phyloP scores from a whole-genome alignment of 2,329 filamentous ascomycete species.

The Aurifilum marmelostoma region DNA sequence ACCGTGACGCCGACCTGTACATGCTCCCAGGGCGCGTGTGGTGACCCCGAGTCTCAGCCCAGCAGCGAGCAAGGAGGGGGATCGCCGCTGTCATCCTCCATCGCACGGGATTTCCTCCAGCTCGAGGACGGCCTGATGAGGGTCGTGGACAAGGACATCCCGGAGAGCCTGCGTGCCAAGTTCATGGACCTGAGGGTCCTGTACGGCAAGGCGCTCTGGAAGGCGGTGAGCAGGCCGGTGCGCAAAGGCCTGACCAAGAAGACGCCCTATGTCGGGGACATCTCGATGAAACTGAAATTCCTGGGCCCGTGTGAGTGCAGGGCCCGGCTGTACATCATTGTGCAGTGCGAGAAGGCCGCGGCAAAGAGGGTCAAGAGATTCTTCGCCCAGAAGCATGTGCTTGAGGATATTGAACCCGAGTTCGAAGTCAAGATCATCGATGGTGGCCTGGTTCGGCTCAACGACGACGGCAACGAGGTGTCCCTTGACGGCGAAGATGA shows the following conservation, averaged over 20 bases:
- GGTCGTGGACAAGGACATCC: neutral
- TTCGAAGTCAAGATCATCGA: neutral
- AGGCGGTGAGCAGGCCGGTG: neutral
- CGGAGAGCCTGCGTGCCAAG: neutral
- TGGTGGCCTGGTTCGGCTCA: neutral
- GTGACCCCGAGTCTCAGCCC: neutral
- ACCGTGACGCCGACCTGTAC: neutral
- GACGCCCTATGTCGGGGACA: neutral
- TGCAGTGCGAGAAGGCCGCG: neutral
- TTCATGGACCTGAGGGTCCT: neutral
- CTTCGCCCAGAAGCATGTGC: neutral
- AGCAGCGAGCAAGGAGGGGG: neutral
- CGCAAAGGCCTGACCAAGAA: neutral
- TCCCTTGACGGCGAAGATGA: neutral
- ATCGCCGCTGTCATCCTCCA: neutral
- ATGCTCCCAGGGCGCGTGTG: neutral
- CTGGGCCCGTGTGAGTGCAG: neutral
- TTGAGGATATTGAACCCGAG: neutral
- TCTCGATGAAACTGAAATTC: neutral
- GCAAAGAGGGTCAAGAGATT: neutral
- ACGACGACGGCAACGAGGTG: neutral
- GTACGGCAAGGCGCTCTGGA: neutral
- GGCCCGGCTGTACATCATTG: neutral
- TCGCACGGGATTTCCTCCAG: neutral
- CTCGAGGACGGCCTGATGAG: too few relatives aligned